Evolutionary conservation across 1,284 basidiomycete species (phyloP), one percentile per base, ranked within the genome.

Genomic region (Mycena sp.): DNA sequence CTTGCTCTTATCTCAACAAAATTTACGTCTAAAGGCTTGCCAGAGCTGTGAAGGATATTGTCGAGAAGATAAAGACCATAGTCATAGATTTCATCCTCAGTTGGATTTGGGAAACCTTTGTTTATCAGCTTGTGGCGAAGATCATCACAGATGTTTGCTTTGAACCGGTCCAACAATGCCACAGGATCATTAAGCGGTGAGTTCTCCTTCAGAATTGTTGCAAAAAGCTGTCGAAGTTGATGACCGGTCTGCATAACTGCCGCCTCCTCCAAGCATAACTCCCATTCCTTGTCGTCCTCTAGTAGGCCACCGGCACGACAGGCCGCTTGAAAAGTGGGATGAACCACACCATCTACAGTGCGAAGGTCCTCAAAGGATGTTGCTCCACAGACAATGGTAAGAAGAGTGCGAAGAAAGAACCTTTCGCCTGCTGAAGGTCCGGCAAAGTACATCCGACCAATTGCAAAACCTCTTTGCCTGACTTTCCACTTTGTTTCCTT

Each of bases 401-500:
- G 74, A 0, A 83, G 71, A 3, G 71, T 69, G 0, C 77, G 68
- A 0, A 83, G 72, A 63, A 80, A 81, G 63, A 76, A 83, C 1
- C 61, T 59, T 48, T 81, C 76, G 0, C 79, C 78, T n/a, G 71
- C 59, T 25, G 70, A 71, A 11, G 76, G 77, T 14, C 64, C 60
- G 7, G 73, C 69, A 69, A 72, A 79, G 53, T 77, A 79, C 74
- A 83, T 81, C 0, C 77, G 51, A 0, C 81, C 81, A 43, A 81
- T 60, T 0, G 78, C 74, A 64, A 69, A 70, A 1, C 68, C 68
- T 19, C 53, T 38, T 37, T 73, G 17, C 1, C 74, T 68, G 0
- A 68, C 19, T 7, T 59, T 72, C 81, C 81, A 80, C n/a, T n/a
- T n/a, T n/a, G n/a, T n/a, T n/a, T n/a, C n/a, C n/a, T n/a, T n/a